These are phyloP conservation scores for Osmanthus fragrans DNA, from an alignment of 257 asterid genomes.

Conservation along the genomic window DNA sequence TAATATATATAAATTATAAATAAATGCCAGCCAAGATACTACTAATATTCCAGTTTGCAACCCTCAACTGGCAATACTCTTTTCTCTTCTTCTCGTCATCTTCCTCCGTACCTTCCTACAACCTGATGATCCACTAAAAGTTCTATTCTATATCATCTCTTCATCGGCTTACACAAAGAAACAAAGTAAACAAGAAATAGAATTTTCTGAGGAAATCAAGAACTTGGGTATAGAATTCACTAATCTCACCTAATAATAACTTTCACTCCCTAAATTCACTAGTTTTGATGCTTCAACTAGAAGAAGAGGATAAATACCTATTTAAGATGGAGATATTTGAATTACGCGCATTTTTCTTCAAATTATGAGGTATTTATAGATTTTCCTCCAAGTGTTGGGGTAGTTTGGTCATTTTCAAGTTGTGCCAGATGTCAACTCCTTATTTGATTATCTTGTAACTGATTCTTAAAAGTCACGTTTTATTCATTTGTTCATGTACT, in stretches of 20 bases:
- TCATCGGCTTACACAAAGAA: not conserved
- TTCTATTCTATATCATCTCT: conserved; percentile 17
- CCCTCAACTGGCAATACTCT: not conserved
- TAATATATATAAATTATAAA: not conserved
- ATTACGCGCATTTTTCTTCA: too few relatives aligned
- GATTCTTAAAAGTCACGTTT: too few relatives aligned
- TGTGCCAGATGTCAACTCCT: too few relatives aligned
- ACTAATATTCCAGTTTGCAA: conserved; percentile 17
- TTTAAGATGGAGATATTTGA: too few relatives aligned
- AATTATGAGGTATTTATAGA: too few relatives aligned
- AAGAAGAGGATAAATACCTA: too few relatives aligned
- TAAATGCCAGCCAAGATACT: conserved; percentile 4
- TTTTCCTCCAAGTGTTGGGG: too few relatives aligned
- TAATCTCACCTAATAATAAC: conserved; percentile 15
- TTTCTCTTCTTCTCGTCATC: not conserved
- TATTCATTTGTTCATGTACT: too few relatives aligned
- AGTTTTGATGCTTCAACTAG: too few relatives aligned
- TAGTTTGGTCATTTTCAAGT: too few relatives aligned
- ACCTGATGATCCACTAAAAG: conserved; percentile 4
- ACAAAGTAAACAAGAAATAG: not conserved
- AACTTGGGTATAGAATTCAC: conserved; percentile 50
- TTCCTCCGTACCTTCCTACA: conserved; percentile 38
- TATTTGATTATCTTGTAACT: too few relatives aligned
- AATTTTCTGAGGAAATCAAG: not conserved
- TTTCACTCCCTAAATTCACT: too few relatives aligned